Evolutionary conservation across 2,329 filamentous ascomycete genomes (phyloP).

Genomic region (Phialocephala subalpina): DNA sequence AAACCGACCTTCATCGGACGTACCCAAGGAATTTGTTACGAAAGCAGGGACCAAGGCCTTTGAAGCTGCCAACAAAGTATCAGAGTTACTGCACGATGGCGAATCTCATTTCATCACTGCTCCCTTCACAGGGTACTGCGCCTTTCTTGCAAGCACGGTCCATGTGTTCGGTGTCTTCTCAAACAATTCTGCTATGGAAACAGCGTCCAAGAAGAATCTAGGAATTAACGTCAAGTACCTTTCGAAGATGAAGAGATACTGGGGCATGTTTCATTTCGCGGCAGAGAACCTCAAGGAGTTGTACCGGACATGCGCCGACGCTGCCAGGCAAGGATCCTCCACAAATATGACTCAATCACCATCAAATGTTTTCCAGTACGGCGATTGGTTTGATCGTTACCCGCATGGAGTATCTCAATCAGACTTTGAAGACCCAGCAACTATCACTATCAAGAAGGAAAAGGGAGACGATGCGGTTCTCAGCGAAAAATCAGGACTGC

Average conservation of each 20-base stretch:
- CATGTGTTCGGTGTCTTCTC: slow-evolving; percentile 94
- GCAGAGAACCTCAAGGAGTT: slow-evolving; percentile 90
- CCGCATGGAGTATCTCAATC: slow-evolving; percentile 88
- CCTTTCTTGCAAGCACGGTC: slow-evolving; percentile 92
- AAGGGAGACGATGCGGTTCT: slow-evolving; percentile 87
- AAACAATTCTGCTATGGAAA: slow-evolving; percentile 78
- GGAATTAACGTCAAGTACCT: slow-evolving; percentile 90
- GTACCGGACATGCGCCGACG: slow-evolving; percentile 85
- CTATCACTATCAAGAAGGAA: slow-evolving; percentile 71
- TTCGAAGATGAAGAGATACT: slow-evolving; percentile 94
- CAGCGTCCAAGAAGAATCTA: slow-evolving; percentile 82
- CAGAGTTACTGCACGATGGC: slow-evolving; percentile 80
- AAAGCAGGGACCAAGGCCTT: slow-evolving; percentile 80
- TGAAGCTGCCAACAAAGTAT: slow-evolving; percentile 86
- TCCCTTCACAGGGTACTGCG: slow-evolving; percentile 93
- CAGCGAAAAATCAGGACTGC: slow-evolving; percentile 87
- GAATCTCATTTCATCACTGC: slow-evolving; percentile 84
- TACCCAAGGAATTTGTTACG: slow-evolving; percentile 75
- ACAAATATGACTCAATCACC: slow-evolving; percentile 55
- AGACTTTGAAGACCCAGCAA: slow-evolving; percentile 81
- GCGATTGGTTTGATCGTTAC: slow-evolving; percentile 96
- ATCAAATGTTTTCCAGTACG: slow-evolving; percentile 86
- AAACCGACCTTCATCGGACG: slow-evolving; percentile 60
- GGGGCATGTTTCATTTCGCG: slow-evolving; percentile 99
- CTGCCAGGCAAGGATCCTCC: slow-evolving; percentile 71